Evolutionary conservation across 1,139 yeast genomes (phyloP).

Genomic region (Zygosaccharomyces pseudobailii): DNA sequence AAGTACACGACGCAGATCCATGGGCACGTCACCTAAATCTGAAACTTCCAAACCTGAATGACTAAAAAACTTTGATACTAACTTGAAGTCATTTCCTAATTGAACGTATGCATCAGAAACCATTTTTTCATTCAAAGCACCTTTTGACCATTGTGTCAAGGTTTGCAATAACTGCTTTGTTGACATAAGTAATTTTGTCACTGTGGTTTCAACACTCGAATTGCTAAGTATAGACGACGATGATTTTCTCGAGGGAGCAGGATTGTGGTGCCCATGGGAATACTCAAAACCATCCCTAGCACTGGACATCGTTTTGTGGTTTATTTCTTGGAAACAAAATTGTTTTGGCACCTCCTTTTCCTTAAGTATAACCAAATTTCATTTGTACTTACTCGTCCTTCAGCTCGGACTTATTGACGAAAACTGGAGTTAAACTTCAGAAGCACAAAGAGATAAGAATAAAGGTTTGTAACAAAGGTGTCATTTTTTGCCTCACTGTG

Average conservation of each 20-base stretch:
- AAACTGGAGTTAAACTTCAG: not conserved
- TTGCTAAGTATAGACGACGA: conserved; percentile 9
- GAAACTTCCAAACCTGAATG: conserved; percentile 63
- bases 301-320: conserved; percentile 3
- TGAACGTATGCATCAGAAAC: conserved; percentile 91
- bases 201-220: conserved; percentile 76
- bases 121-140: conserved; percentile 69
- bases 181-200: conserved; percentile 76
- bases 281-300: conserved; percentile 2
- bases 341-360: not conserved
- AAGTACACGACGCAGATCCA: conserved; percentile 62
- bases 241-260: conserved; percentile 8
- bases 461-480: not conserved
- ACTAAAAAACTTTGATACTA: conserved; percentile 71
- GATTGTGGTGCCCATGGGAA: conserved; percentile 2
- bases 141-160: conserved; percentile 86
- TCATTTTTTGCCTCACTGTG: not conserved
- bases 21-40: conserved; percentile 77
- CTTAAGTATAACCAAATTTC: not conserved
- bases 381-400: not conserved
- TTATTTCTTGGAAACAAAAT: not conserved
- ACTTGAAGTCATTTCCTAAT: conserved; percentile 88
- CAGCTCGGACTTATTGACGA: not conserved
- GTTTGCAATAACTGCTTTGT: conserved; percentile 84
- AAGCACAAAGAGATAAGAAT: not conserved